Conservation (phyloP, 169 alveolate species). For the Cryptosporidium sp. region DNA sequence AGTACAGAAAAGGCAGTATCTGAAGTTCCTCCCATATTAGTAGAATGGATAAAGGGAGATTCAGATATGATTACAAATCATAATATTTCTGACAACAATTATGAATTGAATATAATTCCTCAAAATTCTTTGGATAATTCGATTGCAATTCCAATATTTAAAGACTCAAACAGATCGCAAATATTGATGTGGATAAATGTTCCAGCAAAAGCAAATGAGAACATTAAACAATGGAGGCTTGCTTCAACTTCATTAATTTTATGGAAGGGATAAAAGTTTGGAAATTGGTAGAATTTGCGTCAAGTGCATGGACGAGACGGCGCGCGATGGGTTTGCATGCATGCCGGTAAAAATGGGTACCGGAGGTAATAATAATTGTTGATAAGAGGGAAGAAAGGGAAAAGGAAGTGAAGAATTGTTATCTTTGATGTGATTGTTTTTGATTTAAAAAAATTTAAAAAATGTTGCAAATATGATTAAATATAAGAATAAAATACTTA, state of each 20-base stretch:
- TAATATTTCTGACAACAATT: conserved; percentile 35
- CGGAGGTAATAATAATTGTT: too few species aligned
- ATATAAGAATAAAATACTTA: too few species aligned
- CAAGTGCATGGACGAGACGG: neutral
- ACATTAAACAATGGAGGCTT: conserved; percentile 56
- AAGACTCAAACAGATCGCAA: conserved; percentile 25
- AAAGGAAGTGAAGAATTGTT: too few species aligned
- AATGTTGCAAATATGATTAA: too few species aligned
- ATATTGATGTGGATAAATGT: conserved; percentile 53
- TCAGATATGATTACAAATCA: neutral
- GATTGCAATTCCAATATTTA: conserved; percentile 30
- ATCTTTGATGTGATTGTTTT: too few species aligned
- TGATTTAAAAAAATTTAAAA: too few species aligned
- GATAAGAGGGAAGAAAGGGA: too few species aligned
- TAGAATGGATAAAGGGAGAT: conserved; percentile 38
- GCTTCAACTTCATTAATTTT: conserved; percentile 36
- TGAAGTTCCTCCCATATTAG: conserved; percentile 17
- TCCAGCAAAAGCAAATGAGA: conserved; percentile 20
- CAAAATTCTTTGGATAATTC: conserved; percentile 38
- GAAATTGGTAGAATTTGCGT: too few species aligned
- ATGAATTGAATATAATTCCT: conserved; percentile 37
- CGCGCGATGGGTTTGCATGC: neutral
- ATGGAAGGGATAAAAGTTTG: conserved; percentile 23
- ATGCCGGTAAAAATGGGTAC: conserved; percentile 9
- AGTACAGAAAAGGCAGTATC: conserved; percentile 41